Evolutionary conservation across 106 monocot species (phyloP).

Genomic region (Iris macrosiphon): DNA sequence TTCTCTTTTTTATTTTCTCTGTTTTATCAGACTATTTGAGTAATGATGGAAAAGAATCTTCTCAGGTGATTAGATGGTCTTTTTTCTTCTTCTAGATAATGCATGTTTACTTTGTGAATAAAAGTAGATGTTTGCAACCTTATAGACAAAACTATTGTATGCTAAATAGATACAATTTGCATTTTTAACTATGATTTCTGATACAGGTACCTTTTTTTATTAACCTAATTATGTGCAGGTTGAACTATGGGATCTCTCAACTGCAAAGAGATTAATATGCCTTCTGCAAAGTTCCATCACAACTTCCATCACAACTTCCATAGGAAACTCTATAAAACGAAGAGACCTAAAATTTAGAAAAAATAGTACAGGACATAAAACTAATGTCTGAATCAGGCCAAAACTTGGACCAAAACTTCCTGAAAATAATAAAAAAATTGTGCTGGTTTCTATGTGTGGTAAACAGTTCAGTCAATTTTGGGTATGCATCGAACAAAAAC

Average conservation of each 20-base stretch:
- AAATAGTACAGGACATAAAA: no score
- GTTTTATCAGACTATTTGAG: conserved; percentile 11
- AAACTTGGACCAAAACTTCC: no score
- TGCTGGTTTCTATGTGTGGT: no score
- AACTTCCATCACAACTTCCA: no score
- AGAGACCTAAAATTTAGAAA: no score
- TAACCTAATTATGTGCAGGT: conserved; percentile 39
- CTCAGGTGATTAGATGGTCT: conserved; percentile 36
- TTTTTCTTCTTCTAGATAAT: background rate
- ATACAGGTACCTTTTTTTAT: conserved; percentile 2
- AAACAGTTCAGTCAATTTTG: no score
- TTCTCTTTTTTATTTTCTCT: no score
- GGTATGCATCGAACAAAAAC: no score
- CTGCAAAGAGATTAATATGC: conserved; percentile 44
- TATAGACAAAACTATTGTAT: background rate
- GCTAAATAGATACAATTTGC: background rate
- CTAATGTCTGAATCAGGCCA: no score
- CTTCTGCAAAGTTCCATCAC: conserved; percentile 31
- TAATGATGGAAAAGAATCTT: conserved; percentile 40
- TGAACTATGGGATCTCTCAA: conserved; percentile 72
- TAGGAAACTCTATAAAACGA: conserved; percentile 23
- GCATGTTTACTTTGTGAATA: background rate
- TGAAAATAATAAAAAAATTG: no score
- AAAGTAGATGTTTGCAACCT: background rate
- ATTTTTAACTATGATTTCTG: conserved; percentile 1